Percentiles rank a stretch among this genome's conserved stretches.
Evolutionary conservation across 139 green algal genomes (phyloP).

Genomic region (Nannochloris sp.): DNA sequence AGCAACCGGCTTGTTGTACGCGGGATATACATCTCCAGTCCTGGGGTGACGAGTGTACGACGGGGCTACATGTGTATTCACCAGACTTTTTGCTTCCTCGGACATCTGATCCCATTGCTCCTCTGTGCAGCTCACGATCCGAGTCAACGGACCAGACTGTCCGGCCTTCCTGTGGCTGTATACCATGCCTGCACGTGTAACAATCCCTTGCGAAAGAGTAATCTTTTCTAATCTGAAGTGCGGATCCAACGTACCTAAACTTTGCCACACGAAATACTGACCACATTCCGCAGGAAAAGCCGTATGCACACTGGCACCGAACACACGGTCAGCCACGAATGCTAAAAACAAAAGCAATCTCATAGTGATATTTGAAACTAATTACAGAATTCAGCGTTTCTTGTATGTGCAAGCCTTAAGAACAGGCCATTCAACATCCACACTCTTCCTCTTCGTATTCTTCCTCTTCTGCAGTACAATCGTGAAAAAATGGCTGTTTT

Average conservation of each 20-base stretch:
- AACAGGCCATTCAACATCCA: constrained; percentile 11
- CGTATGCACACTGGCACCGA: constrained; percentile 28
- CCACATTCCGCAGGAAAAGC: constrained; percentile 58
- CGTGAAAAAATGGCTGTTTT: constrained; percentile 73
- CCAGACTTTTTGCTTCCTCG: constrained; percentile 11
- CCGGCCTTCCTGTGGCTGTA: constrained; percentile 39
- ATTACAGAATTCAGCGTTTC: constrained; percentile 13
- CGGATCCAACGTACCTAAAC: constrained; percentile 36
- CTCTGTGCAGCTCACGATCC: constrained; percentile 66
- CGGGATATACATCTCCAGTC: constrained; percentile 27
- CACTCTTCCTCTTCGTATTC: neutral
- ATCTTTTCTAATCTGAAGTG: neutral
- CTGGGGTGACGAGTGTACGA: constrained; percentile 40
- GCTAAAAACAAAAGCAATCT: neutral
- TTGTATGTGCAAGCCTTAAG: constrained; percentile 30
- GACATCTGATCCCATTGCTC: constrained; percentile 32
- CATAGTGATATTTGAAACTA: neutral
- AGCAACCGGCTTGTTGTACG: constrained; percentile 63
- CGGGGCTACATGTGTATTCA: constrained; percentile 56
- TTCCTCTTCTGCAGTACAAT: constrained; percentile 45
- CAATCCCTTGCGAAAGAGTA: neutral
- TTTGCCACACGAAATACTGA: constrained; percentile 64
- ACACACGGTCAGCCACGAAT: neutral
- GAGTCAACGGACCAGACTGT: constrained; percentile 58
- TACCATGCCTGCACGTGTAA: constrained; percentile 26